phyloP scores from a whole-genome alignment of 2,329 filamentous ascomycete genomes.

The Fusarium haematococcum region DNA sequence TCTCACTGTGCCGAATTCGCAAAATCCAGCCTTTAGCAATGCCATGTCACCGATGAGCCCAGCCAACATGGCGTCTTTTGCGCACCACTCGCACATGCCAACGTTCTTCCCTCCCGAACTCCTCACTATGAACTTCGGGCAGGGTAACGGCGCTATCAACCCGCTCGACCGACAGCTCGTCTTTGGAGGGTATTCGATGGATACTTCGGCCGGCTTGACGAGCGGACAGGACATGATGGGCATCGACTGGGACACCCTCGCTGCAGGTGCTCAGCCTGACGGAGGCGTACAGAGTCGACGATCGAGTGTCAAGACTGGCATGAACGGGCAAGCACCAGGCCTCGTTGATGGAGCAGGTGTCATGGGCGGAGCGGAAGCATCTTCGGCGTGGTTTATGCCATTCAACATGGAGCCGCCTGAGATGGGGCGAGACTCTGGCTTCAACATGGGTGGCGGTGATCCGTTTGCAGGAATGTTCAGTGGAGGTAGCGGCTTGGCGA shows the following conservation, averaged over 20 bases:
- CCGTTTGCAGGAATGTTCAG: constrained; percentile 63
- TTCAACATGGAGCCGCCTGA: constrained; percentile 89
- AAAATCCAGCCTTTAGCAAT: constrained; percentile 58
- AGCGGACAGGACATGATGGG: constrained; percentile 56
- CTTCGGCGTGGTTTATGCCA: constrained; percentile 89
- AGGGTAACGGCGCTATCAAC: constrained; percentile 67
- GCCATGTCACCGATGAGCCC: constrained; percentile 66
- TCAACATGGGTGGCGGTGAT: constrained; percentile 59
- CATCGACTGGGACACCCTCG: constrained; percentile 58
- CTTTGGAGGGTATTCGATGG: constrained; percentile 76
- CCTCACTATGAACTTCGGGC: constrained; percentile 63
- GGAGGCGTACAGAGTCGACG: constrained; percentile 43
- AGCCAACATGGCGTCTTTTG: constrained; percentile 54
- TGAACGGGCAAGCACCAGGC: constrained; percentile 44
- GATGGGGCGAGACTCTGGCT: constrained; percentile 60
- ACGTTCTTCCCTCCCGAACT: constrained; percentile 65
- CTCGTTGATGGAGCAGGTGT: constrained; percentile 35
- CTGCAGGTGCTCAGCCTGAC: constrained; percentile 46
- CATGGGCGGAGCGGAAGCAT: constrained; percentile 58
- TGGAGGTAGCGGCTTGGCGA: constrained; percentile 51
- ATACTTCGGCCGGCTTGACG: constrained; percentile 53
- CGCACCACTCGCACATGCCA: constrained; percentile 52
- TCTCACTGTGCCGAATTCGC: constrained; percentile 56
- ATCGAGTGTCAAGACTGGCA: constrained; percentile 44
- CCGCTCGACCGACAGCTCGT: constrained; percentile 82